A percentile compares a stretch with the other conserved stretches of the same genome.
Conservation (phyloP, 2,329 filamentous ascomycete species). For the Ascochyta pisi region DNA sequence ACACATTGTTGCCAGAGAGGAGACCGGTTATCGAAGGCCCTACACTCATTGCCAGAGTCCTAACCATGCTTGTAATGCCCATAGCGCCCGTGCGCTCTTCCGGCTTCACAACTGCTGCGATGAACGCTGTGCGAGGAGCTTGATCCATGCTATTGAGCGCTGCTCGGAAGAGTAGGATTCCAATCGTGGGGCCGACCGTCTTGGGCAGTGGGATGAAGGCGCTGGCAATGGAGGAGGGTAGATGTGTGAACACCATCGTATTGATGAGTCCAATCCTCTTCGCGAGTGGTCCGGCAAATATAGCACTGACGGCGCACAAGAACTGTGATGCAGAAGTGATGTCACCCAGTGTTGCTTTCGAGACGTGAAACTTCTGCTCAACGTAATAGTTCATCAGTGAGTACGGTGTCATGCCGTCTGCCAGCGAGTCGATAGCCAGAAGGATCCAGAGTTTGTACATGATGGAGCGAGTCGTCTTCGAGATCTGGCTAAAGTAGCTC, state of each 20-base stretch:
- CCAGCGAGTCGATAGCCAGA: slow-evolving; percentile 68
- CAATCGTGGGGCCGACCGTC: slow-evolving; percentile 59
- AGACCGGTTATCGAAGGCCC: slow-evolving; percentile 50
- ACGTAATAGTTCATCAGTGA: slow-evolving; percentile 48
- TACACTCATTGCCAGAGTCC: slow-evolving; percentile 64
- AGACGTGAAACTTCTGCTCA: slow-evolving; percentile 44
- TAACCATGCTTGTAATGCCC: slow-evolving; percentile 69
- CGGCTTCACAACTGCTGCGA: slow-evolving; percentile 69
- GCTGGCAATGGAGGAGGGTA: slow-evolving; percentile 67
- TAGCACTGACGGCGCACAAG: slow-evolving; percentile 60
- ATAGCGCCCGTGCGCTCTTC: slow-evolving; percentile 73
- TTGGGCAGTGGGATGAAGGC: slow-evolving; percentile 62
- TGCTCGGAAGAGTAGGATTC: slow-evolving; percentile 64
- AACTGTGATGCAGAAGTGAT: slow-evolving; percentile 59
- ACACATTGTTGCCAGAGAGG: slow-evolving; percentile 41
- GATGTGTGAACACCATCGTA: slow-evolving; percentile 58
- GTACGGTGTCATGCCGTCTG: slow-evolving; percentile 64
- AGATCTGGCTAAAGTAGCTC: slow-evolving; percentile 60
- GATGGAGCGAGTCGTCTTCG: slow-evolving; percentile 61
- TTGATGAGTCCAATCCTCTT: slow-evolving; percentile 67
- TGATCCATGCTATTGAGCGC: slow-evolving; percentile 74
- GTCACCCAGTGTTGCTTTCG: slow-evolving; percentile 65
- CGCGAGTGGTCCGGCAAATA: slow-evolving; percentile 65
- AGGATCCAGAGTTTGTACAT: slow-evolving; percentile 72
- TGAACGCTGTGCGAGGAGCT: slow-evolving; percentile 69